These are phyloP conservation scores for Eremomyces bilateralis DNA, from an alignment of 495 filamentous ascomycete genomes.

Conservation along the genomic window DNA sequence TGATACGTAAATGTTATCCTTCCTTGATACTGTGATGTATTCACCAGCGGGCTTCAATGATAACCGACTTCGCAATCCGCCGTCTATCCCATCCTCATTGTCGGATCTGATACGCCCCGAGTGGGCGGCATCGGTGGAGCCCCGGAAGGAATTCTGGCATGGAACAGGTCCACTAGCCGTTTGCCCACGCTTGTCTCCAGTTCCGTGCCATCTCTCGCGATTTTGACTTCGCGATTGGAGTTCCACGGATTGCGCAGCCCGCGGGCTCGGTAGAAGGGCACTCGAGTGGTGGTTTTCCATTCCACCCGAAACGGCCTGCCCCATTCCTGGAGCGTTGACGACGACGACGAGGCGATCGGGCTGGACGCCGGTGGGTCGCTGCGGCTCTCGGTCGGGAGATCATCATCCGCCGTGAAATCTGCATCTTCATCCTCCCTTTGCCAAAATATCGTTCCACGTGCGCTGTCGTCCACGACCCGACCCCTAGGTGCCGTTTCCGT, in stretches of 20 bases:
- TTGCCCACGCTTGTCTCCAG: slow-evolving; percentile 67
- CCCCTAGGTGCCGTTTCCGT: slow-evolving; percentile 68
- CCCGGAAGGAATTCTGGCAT: too few relatives aligned
- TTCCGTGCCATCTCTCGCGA: slow-evolving; percentile 88
- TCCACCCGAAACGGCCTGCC: slow-evolving; percentile 84
- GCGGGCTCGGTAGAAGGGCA: slow-evolving; percentile 80
- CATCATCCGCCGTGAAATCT: slow-evolving; percentile 25
- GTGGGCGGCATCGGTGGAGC: too few relatives aligned
- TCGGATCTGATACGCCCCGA: too few relatives aligned
- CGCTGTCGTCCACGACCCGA: slow-evolving; percentile 81
- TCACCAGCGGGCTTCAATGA: too few relatives aligned
- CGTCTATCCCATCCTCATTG: too few relatives aligned
- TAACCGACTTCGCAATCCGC: too few relatives aligned
- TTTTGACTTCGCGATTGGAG: slow-evolving; percentile 86
- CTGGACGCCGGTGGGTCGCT: slow-evolving; percentile 18
- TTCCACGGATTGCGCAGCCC: slow-evolving; percentile 94
- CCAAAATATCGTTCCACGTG: slow-evolving; percentile 91
- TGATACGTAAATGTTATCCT: too few relatives aligned
- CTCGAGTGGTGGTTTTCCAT: slow-evolving; percentile 68
- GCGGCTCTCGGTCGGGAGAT: slow-evolving; percentile 16
- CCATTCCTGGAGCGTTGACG: slow-evolving; percentile 37
- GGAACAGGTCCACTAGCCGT: slow-evolving; percentile 58
- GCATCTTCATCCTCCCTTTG: too few relatives aligned
- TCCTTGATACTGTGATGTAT: too few relatives aligned
- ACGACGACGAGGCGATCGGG: slow-evolving; percentile 17